Percentiles rank a stretch among this genome's conserved stretches.
Conservation (phyloP, 169 alveolate genomes). For the Plasmodium relictum region DNA sequence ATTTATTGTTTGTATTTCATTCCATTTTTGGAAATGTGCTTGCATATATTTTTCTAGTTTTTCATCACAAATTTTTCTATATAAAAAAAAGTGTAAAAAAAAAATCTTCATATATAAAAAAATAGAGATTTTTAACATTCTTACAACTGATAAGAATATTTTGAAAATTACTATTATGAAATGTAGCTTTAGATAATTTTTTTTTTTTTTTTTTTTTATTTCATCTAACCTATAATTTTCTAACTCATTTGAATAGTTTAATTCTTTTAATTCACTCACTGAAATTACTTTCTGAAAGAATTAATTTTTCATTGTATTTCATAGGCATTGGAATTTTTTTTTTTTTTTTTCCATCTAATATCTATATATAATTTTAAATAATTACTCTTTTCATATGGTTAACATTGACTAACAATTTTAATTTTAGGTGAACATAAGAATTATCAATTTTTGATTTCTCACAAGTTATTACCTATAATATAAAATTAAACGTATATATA, state of each 20-base stretch:
- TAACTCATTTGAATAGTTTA: slow-evolving; percentile 28
- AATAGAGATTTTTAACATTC: not conserved
- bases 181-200: not conserved
- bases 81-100: not conserved
- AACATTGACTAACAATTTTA: slow-evolving; percentile 38
- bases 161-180: too few relatives aligned
- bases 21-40: slow-evolving; percentile 45
- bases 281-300: slow-evolving; percentile 26
- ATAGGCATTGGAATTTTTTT: not conserved
- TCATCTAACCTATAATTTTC: slow-evolving; percentile 46
- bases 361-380: not conserved
- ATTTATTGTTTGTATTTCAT: slow-evolving; percentile 38
- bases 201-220: not conserved
- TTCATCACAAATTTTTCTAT: slow-evolving; percentile 30
- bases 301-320: not conserved
- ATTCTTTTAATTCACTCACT: not conserved
- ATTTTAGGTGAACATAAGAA: slow-evolving; percentile 46
- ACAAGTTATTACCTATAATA: slow-evolving; percentile 48
- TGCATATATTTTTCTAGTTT: slow-evolving; percentile 43
- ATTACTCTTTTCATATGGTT: slow-evolving; percentile 66
- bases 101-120: not conserved
- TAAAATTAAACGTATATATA: slow-evolving; percentile 2
- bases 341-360: not conserved
- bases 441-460: slow-evolving; percentile 28
- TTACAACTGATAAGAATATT: not conserved